phyloP scores from a whole-genome alignment of 257 asterid genomes.

The Thymus quinquecostatus region DNA sequence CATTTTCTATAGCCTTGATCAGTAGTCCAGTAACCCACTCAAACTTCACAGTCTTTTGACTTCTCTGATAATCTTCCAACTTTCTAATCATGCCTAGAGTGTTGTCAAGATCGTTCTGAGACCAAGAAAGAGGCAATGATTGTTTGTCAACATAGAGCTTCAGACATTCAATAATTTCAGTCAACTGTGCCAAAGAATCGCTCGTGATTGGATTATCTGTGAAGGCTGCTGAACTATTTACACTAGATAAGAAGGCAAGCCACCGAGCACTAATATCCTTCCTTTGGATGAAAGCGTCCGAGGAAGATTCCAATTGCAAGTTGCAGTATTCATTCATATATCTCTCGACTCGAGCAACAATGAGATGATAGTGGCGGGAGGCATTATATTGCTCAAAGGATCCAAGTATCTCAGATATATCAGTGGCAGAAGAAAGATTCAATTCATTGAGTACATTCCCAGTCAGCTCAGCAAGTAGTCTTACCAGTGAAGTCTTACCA shows the following conservation, averaged over 20 bases:
- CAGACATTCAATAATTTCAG: conserved; percentile 66
- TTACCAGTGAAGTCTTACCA: conserved; percentile 84
- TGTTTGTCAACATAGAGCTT: conserved; percentile 43
- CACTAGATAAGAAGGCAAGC: conserved; percentile 66
- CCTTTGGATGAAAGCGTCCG: conserved; percentile 44
- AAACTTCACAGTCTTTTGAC: conserved; percentile 65
- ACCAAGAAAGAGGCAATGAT: conserved; percentile 59
- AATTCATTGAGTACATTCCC: conserved; percentile 86
- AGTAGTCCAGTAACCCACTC: conserved; percentile 97
- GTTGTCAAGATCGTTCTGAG: conserved; percentile 61
- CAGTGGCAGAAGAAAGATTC: conserved; percentile 94
- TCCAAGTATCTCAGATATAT: conserved; percentile 94
- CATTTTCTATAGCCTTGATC: conserved; percentile 91
- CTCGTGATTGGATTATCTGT: conserved; percentile 48
- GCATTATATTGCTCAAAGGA: conserved; percentile 93
- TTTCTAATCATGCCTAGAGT: conserved; percentile 53
- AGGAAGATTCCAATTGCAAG: conserved; percentile 59
- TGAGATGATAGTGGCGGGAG: conserved; percentile 72
- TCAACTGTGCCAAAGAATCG: conserved; percentile 53
- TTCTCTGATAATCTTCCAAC: conserved; percentile 46
- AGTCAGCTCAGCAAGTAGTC: conserved; percentile 80
- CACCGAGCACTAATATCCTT: conserved; percentile 61
- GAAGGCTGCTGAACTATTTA: conserved; percentile 42
- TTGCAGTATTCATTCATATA: conserved; percentile 73
- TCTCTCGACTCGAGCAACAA: conserved; percentile 67